Conservation (phyloP, 805 yeast genomes). For the Pichia exigua region DNA sequence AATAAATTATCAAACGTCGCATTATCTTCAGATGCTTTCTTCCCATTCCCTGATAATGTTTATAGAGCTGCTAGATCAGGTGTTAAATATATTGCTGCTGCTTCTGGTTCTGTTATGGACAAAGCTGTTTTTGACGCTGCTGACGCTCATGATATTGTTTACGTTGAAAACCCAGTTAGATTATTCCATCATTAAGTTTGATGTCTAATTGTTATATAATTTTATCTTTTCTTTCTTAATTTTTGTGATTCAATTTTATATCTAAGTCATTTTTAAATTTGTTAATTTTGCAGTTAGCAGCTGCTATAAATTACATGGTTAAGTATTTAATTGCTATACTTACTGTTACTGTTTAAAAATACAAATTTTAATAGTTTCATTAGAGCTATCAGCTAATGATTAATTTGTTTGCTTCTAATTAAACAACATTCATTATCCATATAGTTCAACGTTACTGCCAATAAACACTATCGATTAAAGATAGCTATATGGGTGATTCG, state of each 20-base stretch:
- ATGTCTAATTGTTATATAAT: not conserved
- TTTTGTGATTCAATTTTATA: not conserved
- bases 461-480: too few species aligned
- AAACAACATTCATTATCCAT: too few species aligned
- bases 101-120: conserved; percentile 97
- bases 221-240: not conserved
- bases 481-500: too few species aligned
- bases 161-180: conserved; percentile 95
- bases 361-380: too few species aligned
- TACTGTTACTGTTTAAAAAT: too few species aligned
- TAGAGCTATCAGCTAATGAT: too few species aligned
- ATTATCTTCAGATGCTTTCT: conserved; percentile 94
- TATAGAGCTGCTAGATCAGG: conserved; percentile 97
- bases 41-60: conserved; percentile 99
- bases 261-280: not conserved
- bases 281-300: not conserved
- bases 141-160: conserved; percentile 80
- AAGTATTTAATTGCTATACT: too few species aligned
- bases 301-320: too few species aligned
- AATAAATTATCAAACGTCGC: conserved; percentile 77
- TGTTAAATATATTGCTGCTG: conserved; percentile 93
- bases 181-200: conserved; percentile 84
- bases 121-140: conserved; percentile 94
- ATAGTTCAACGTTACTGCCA: too few species aligned
- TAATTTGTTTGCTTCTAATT: too few species aligned